Evolutionary conservation across 805 yeast genomes (phyloP), one percentile per base, ranked within the genome.

Genomic region (Ogataea paraovalis): DNA sequence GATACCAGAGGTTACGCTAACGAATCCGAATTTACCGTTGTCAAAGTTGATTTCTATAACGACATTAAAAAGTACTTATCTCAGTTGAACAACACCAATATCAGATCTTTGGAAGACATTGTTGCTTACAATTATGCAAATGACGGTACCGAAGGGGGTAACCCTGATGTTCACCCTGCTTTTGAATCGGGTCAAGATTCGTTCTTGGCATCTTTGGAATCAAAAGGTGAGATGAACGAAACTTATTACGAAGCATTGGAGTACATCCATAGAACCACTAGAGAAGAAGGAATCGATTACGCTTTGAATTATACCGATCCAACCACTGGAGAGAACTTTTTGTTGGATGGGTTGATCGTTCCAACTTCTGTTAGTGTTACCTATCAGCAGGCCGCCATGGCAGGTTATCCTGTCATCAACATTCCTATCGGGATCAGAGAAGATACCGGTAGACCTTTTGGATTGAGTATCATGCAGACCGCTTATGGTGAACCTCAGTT

Each of bases 221-320:
- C 62, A 57, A 54, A 52, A 14, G 66, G 65, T 20, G 52, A 43
- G 10, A 54, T 52, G 48, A 61, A 62, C 41, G 64, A 58, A 46
- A 62, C 65, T 18, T 62, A 61, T 50, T 62, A 57, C 52, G 54
- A 60, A 42, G 66, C 66, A 14, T 54, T 61, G 20, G 65, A 60
- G 27, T 61, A 58, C 39, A 56, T 62, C 39, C 59, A 51, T 30
- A 53, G 60, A 49, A 62, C 63, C 12, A 60, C 65, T 1, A 51
- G 64, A 33, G 63, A 61, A 28, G 66, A 62, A 51, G 66, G 65
- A 16, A 62, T 62, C 39, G 66, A 62, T 47, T 58, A 57, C 41
- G 66, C 66, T 10, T 50, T 62, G 39, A 59, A 59, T 41, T 58
- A 62, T 40, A 60, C 64, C 2, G 64, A 60, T 42, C 48, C 61